Evolutionary conservation across 2,329 filamentous ascomycete genomes (phyloP), one percentile per base, ranked within the genome.

Genomic region (Parascedosporium putredinis): DNA sequence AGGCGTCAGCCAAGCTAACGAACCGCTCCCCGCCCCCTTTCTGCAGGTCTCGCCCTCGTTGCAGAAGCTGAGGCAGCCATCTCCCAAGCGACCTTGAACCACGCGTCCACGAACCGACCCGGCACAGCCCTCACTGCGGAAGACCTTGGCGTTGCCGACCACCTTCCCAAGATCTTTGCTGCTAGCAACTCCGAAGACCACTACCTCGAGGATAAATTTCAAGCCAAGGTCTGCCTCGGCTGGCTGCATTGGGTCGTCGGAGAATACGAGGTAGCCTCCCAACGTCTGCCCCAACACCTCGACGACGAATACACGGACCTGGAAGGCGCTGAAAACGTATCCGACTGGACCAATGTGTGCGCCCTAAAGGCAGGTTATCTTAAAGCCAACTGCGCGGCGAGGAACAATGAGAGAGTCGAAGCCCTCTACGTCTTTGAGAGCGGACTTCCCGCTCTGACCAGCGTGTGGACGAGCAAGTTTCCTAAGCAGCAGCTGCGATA

Each of bases 241-340:
- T 94, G 89, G 86, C 73, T 95, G 58, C 81, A 94, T 60, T 95
- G 86, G 80, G 78, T 81, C 7, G 66, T 84, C 49, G 81, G 79
- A 29, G 84, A 94, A 57, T 85, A 85, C 55, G 71, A 69, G 1
- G 63, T 79, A 38, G 83, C 84, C 33, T 66, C 78, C 38, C 68
- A 69, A 31, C 76, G 72, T 51, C 69, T 95, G 12, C 86, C 87
- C 3, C 73, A 72, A 51, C 76, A 79, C 55, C 72, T 87, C 47
- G 74, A 76, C 44, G 69, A 73, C 42, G 74, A 77, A 27, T 69
- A 79, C 52, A 63, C 74, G 24, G 68, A 71, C 34, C 63, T 81
- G 50, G 73, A 76, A 44, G 67, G 69, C n/a, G 64, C 69, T n/a
- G 71, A 72, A 7, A 69, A 73, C 40, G 66, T 79, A 12, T 77